Conservation (phyloP, 202 grass and related monocot species). For the Cymbopogon flexuosus region DNA sequence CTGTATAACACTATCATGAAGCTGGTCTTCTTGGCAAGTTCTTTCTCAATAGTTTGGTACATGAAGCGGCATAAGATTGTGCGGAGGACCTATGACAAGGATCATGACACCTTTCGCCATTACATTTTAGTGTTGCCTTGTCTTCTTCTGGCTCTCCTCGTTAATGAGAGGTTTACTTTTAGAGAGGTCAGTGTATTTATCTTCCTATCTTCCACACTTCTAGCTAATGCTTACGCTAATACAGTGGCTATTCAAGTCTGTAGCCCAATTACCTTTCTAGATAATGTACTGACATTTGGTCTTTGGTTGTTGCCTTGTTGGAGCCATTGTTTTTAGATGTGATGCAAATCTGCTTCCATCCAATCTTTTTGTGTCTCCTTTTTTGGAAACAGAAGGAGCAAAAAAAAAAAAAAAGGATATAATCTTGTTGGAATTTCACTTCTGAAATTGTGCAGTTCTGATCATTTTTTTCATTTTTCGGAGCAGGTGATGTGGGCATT, state of each 20-base stretch:
- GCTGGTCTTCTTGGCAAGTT: slow-evolving; percentile 63
- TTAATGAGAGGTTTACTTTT: slow-evolving; percentile 57
- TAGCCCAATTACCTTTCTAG: not conserved
- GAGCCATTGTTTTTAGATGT: not conserved
- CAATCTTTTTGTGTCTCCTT: not conserved
- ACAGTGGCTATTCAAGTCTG: not conserved
- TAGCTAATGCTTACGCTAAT: not conserved
- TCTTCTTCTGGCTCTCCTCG: slow-evolving; percentile 42
- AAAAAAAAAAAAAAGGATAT: too few relatives aligned
- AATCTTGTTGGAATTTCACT: too few relatives aligned
- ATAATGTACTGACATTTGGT: slow-evolving; percentile 10
- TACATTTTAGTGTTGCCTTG: slow-evolving; percentile 50
- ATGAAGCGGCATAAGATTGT: slow-evolving; percentile 68
- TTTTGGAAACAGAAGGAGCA: too few relatives aligned
- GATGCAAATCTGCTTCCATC: not conserved
- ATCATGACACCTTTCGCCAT: slow-evolving; percentile 60
- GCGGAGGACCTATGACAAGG: slow-evolving; percentile 54
- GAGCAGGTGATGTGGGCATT: slow-evolving; percentile 58
- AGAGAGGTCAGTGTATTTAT: slow-evolving; percentile 48
- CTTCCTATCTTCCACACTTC: not conserved
- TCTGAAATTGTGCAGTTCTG: too few relatives aligned
- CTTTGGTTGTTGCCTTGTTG: not conserved
- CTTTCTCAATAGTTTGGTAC: slow-evolving; percentile 70
- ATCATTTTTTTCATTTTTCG: too few relatives aligned
- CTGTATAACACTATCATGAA: slow-evolving; percentile 72